A percentile compares a stretch with the other conserved stretches of the same genome.
Evolutionary conservation across 352 stramenopile genomes (phyloP).

Genomic region (Pelagophyceae sp.): DNA sequence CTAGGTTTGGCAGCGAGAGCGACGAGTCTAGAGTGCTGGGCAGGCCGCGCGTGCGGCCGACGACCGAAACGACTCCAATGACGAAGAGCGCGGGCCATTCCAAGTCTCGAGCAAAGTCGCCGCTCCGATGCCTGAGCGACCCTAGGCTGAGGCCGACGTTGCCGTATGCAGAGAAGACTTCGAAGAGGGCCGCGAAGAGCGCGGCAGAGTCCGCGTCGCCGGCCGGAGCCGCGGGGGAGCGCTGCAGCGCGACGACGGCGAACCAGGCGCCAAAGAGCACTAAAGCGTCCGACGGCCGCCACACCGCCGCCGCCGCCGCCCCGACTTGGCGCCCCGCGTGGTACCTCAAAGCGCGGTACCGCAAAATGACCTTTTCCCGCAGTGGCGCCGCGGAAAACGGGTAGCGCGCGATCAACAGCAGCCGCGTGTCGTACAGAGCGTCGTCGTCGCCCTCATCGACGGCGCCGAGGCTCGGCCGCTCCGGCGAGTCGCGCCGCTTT

Average conservation of each 20-base stretch:
- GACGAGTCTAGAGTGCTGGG: background rate
- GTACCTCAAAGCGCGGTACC: background rate
- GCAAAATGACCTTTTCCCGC: background rate
- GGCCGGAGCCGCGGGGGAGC: background rate
- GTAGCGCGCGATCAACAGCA: background rate
- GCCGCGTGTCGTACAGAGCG: slow-evolving; percentile 2
- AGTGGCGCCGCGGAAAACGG: background rate
- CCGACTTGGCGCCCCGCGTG: background rate
- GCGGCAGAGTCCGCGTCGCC: background rate
- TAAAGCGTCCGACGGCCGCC: background rate
- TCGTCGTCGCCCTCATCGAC: background rate
- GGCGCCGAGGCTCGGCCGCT: background rate
- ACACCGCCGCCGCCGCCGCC: background rate
- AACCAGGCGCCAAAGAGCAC: background rate
- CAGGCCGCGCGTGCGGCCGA: background rate
- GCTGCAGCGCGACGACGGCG: background rate
- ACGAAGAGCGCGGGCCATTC: background rate
- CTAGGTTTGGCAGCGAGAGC: background rate
- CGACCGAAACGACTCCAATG: background rate
- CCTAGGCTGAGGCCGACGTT: slow-evolving; percentile 11
- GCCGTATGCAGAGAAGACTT: background rate
- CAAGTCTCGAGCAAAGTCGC: background rate
- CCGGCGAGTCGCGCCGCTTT: background rate
- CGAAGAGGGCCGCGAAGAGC: slow-evolving; percentile 3
- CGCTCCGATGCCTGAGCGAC: background rate